Base-by-base conservation (phyloP, 31 red algal species). In the Porphyra umbilicalis region DNA sequence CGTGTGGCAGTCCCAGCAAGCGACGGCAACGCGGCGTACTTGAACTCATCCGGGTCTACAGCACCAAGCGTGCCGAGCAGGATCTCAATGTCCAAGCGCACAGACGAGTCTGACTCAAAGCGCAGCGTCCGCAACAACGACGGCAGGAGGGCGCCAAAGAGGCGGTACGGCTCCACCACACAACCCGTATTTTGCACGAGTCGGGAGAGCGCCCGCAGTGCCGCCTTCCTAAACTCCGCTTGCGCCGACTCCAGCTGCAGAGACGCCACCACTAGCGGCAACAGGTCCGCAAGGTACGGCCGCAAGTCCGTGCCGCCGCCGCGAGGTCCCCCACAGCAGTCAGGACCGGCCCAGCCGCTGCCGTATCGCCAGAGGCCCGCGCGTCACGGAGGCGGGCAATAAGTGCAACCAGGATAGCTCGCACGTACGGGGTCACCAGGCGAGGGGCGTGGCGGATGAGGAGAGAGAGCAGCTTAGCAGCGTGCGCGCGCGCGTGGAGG, bases 51-150 rank as follows among this genome's bases (percentile, higher is more conserved):
- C 6, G 96, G 97, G 79, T 99, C 90, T 29, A 96, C 84, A 34
- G 97, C 97, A 0, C 97, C 97, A 8, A 99, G 75, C 32, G 93
- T 91, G 9, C 93, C 97, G 8, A 96, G 81, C 39, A 95, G 38
- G 8, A 89, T 82, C 74, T 91, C 87, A 33, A 92, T 88, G 34
- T 89, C 89, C 32, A 94, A 71, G 6, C 93, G 87, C 36, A 99
- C 90, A 30, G 46, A 39, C 34, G 77, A 35, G 79, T 99, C 88
- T 32, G 71, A 83, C 79, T 96, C 97, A 10, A 77, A 80, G 0
- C 83, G 85, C 29, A 96, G 77, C 0, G 85, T 68, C 34, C 90
- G 83, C 25, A 99, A 39, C 36, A 99, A 76, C 25, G 82, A 83
- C 38, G 97, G 83, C 29, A 99, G 85, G 6, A 95, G 84, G 13